Evolutionary conservation across 495 filamentous ascomycete species (phyloP).

Genomic region (Entonaema liquescens): DNA sequence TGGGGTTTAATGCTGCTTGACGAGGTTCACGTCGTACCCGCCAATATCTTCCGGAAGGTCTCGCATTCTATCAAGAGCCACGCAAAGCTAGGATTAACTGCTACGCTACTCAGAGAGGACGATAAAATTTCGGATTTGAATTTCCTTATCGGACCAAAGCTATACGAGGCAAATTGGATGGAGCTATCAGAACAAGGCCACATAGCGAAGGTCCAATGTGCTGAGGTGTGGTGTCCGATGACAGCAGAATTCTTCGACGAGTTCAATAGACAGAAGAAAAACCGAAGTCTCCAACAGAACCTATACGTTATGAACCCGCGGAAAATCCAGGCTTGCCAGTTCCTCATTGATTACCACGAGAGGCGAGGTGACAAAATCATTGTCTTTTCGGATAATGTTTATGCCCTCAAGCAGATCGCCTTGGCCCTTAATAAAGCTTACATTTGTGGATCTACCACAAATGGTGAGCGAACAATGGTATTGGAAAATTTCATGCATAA

Average conservation of each 20-base stretch:
- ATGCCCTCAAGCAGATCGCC: slow-evolving; percentile 87
- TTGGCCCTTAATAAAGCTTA: slow-evolving; percentile 85
- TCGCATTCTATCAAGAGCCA: slow-evolving; percentile 91
- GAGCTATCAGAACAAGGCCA: slow-evolving; percentile 96
- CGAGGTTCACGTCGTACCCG: slow-evolving; percentile 98
- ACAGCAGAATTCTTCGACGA: slow-evolving; percentile 97
- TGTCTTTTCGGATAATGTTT: slow-evolving; percentile 98
- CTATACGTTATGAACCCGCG: slow-evolving; percentile 97
- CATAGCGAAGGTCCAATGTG: slow-evolving; percentile 97
- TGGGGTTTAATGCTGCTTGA: slow-evolving; percentile 99
- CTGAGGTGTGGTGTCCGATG: slow-evolving; percentile 99
- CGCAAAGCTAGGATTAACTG: slow-evolving; percentile 95
- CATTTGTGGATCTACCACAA: slow-evolving; percentile 91
- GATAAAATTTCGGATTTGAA: slow-evolving; percentile 98
- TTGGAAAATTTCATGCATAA: slow-evolving; percentile 98
- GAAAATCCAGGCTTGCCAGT: slow-evolving; percentile 97
- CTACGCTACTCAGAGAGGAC: slow-evolving; percentile 93
- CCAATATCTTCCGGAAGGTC: slow-evolving; percentile 93
- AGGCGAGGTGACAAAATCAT: slow-evolving; percentile 97
- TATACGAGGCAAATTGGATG: slow-evolving; percentile 99
- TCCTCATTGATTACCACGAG: slow-evolving; percentile 98
- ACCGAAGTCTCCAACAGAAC: slow-evolving; percentile 68
- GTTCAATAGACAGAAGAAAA: slow-evolving; percentile 69
- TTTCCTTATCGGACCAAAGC: slow-evolving; percentile 95
- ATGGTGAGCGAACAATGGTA: slow-evolving; percentile 86